Base-by-base conservation (phyloP, 164 flowering plant genomes). In the Warburgia ugandensis region DNA sequence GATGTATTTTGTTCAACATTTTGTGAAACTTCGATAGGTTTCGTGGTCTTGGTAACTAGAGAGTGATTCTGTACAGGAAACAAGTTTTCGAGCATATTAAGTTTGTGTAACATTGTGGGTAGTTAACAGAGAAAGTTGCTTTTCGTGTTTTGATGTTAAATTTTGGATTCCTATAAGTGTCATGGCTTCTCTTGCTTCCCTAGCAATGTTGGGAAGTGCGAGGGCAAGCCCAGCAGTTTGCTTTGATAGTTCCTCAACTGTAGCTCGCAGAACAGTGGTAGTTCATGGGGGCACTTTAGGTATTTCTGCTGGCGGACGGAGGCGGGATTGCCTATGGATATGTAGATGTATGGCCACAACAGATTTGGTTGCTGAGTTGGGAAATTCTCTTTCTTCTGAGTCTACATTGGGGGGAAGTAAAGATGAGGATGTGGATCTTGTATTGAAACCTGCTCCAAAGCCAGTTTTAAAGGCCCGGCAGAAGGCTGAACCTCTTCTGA, bases 161-260 rank as follows among this genome's bases (percentile, higher is more conserved):
- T 19, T 41, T 20, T 22, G 48, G 6, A 12, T 11, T 22, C 26
- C 42, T 29, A n/a, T n/a, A n/a, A n/a, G 59, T n/a, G 7, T 21
- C 35, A 39, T 83, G 91, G 75, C 79, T 72, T 69, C 80, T 28
- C 61, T 82, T 60, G 80, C 90, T 71, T 86, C 94, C 66, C 74
- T 80, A 4, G 86, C 76, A 27, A 78, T 75, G 59, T 67, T 83
- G 68, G 96, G 94, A 56, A 73, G 77, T 50, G 56, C 68, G 1
- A 66, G 75, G 48, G 59, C 65, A n/a, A 66, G 61, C 64, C 69
- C 82, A 5, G 71, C 82, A 0, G 69, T 64, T 20, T 49, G 59
- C n/a, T n/a, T n/a, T 51, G 76, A 77, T 27, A 69, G 72, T 26
- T 43, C 50, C 11, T 61, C 54, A 27, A 65, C 72, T 1, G 39